Percentiles rank a stretch among this genome's conserved stretches.
Evolutionary conservation across 169 alveolate species (phyloP).

Genomic region (Perkinsus olseni): DNA sequence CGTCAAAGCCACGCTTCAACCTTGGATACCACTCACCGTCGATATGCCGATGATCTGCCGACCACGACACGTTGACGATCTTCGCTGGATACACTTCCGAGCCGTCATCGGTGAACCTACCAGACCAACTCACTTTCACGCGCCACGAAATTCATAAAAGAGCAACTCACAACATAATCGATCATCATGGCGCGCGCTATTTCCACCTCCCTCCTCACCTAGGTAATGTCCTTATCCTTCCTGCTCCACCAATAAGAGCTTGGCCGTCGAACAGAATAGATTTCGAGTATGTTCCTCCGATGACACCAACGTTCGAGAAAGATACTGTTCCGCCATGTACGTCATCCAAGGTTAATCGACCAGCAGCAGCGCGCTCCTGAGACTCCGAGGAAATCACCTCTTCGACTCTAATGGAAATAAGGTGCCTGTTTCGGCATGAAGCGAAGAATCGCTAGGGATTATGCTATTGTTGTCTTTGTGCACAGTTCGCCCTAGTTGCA

Average conservation of each 20-base stretch:
- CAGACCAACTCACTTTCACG: constrained; percentile 26
- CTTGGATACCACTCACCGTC: constrained; percentile 67
- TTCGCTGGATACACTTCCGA: constrained; percentile 19
- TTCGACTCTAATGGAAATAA: too few relatives aligned
- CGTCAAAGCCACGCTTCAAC: not conserved
- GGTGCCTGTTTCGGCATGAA: not conserved
- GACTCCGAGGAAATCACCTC: too few relatives aligned
- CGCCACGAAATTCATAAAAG: constrained; percentile 37
- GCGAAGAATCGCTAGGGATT: too few relatives aligned
- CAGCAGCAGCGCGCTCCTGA: not conserved
- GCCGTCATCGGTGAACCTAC: not conserved
- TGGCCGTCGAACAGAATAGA: constrained; percentile 84
- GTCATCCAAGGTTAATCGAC: constrained; percentile 50
- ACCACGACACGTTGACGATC: constrained; percentile 54
- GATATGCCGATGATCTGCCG: constrained; percentile 88
- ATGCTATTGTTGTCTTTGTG: too few relatives aligned
- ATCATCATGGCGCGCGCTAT: constrained; percentile 22
- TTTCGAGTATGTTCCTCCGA: constrained; percentile 84
- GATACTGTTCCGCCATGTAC: constrained; percentile 80
- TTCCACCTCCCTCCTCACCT: constrained; percentile 36
- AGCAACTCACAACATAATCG: too few relatives aligned
- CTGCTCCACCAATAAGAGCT: constrained; percentile 77
- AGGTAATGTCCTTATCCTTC: constrained; percentile 51
- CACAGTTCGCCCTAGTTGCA: too few relatives aligned
- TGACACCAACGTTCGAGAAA: constrained; percentile 83